Conservation (phyloP, 352 stramenopile genomes). For the Phytophthora litchii region DNA sequence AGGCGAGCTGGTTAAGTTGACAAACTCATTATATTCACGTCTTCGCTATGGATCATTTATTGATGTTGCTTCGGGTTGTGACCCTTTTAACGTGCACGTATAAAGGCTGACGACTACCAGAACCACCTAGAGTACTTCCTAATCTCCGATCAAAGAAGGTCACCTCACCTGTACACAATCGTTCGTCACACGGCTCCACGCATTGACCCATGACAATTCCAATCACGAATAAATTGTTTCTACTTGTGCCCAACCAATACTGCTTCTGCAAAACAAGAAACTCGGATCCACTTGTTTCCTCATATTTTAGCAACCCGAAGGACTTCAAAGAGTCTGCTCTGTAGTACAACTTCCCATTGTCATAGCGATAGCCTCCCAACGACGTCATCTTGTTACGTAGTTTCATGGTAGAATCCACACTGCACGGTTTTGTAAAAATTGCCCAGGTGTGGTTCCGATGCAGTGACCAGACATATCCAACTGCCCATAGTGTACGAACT, state of each 20-base stretch:
- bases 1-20: too few relatives aligned
- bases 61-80: background rate
- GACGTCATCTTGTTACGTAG: slow-evolving; percentile 26
- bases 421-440: slow-evolving; percentile 25
- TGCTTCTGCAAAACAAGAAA: slow-evolving; percentile 29
- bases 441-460: slow-evolving; percentile 3
- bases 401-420: slow-evolving; percentile 26
- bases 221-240: slow-evolving; percentile 30
- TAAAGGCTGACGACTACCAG: slow-evolving; percentile 7
- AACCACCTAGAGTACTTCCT: slow-evolving; percentile 11
- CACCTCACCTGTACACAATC: slow-evolving; percentile 16
- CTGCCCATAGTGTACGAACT: slow-evolving; percentile 18
- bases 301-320: slow-evolving; percentile 24
- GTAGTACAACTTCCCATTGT: slow-evolving; percentile 22
- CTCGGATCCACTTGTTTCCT: slow-evolving; percentile 16
- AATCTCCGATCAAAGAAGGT: slow-evolving; percentile 18
- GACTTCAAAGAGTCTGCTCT: slow-evolving; percentile 24
- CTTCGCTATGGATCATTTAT: background rate
- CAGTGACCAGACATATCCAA: slow-evolving; percentile 19
- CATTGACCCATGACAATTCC: slow-evolving; percentile 15
- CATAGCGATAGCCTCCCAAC: slow-evolving; percentile 23
- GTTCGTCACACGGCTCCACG: slow-evolving; percentile 22
- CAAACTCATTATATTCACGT: background rate
- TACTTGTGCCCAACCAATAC: slow-evolving; percentile 18
- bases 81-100: slow-evolving; percentile 14